phyloP scores from a whole-genome alignment of 148 eudicot genomes.

The Selenicereus undatus region DNA sequence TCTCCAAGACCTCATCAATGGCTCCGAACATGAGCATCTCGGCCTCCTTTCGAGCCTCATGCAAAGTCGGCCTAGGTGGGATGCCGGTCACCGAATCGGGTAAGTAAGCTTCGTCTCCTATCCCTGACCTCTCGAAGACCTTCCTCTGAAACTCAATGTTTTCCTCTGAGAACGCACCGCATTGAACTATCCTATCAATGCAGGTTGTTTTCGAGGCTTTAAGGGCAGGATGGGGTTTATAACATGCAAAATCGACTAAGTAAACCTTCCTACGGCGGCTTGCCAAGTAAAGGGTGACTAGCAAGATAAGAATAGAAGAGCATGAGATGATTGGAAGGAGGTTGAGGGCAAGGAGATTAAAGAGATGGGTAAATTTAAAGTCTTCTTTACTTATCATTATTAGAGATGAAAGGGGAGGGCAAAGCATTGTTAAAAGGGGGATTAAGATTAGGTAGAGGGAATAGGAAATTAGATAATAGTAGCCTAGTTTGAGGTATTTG shows the following conservation, averaged over 20 bases:
- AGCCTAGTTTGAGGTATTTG: slow-evolving; percentile 40
- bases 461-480: slow-evolving; percentile 36
- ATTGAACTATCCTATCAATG: slow-evolving; percentile 24
- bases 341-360: slow-evolving; percentile 24
- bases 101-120: slow-evolving; percentile 41
- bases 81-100: slow-evolving; percentile 27
- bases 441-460: slow-evolving; percentile 29
- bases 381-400: slow-evolving; percentile 18
- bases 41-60: slow-evolving; percentile 40
- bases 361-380: slow-evolving; percentile 11
- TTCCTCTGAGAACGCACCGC: slow-evolving; percentile 25
- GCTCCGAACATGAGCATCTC: slow-evolving; percentile 47
- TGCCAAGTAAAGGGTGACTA: slow-evolving; percentile 33
- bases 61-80: slow-evolving; percentile 36
- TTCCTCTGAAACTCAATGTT: slow-evolving; percentile 40
- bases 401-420: background rate
- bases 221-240: slow-evolving; percentile 26
- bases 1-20: slow-evolving; percentile 36
- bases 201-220: slow-evolving; percentile 30
- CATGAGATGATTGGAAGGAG: slow-evolving; percentile 1
- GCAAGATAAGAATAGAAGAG: slow-evolving; percentile 25
- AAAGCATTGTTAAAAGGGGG: slow-evolving; percentile 11
- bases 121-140: slow-evolving; percentile 40
- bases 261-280: slow-evolving; percentile 37
- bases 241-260: slow-evolving; percentile 35